These are phyloP conservation scores for Ganoderma multipileum DNA, from an alignment of 1,284 basidiomycete species.

Conservation along the genomic window DNA sequence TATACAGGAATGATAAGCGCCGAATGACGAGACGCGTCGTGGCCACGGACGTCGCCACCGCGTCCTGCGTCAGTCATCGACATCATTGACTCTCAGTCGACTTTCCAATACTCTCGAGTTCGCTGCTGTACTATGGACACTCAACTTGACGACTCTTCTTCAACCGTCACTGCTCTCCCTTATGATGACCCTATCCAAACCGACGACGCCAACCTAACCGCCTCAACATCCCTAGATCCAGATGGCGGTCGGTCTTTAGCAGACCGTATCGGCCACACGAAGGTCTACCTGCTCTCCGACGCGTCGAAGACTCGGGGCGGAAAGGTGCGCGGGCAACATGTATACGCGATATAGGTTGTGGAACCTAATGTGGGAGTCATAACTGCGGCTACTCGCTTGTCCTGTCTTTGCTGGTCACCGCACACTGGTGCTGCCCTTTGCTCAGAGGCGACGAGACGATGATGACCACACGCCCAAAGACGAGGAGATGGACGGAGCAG, in stretches of 20 bases:
- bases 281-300: constrained; percentile 76
- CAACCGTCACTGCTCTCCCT: constrained; percentile 37
- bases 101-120: background rate
- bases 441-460: constrained; percentile 63
- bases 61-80: too few relatives aligned
- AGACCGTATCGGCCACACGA: constrained; percentile 69
- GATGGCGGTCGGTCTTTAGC: constrained; percentile 48
- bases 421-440: background rate
- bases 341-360: constrained; percentile 40
- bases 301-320: constrained; percentile 55
- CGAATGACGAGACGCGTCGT: background rate
- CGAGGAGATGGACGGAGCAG: constrained; percentile 49
- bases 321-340: constrained; percentile 71
- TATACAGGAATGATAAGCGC: background rate
- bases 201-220: constrained; percentile 53
- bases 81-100: background rate
- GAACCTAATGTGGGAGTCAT: constrained; percentile 57
- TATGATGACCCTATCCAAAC: constrained; percentile 57
- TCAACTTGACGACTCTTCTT: constrained; percentile 31
- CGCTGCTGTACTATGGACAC: constrained; percentile 45
- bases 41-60: too few relatives aligned
- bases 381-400: constrained; percentile 20
- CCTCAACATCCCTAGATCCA: constrained; percentile 38
- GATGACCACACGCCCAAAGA: constrained; percentile 43
- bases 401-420: constrained; percentile 3